Base-by-base conservation (phyloP, 2,329 filamentous ascomycete genomes). In the Penicillium hesseltinei region DNA sequence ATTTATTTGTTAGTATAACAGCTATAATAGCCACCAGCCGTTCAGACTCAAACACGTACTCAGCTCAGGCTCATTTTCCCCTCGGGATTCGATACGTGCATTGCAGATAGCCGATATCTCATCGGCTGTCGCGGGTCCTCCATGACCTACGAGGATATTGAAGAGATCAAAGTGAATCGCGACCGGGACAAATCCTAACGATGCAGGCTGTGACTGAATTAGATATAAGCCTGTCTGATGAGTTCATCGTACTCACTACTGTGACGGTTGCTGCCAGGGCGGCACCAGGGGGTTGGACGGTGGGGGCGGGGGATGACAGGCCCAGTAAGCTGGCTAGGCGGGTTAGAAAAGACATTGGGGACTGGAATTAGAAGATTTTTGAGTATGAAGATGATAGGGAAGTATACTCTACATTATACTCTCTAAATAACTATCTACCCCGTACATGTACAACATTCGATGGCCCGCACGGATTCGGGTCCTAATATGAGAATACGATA, bases 111-210 rank as follows among this genome's bases (percentile, higher is more conserved):
- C 57, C 8, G 67, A 64, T 5, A 75, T 61, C 15, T 73, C 66
- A 31, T 69, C 57, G 9, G 67, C 66, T 6, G 62, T 71, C 5
- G 66, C 68, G 2, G 68, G 62, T 17, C 62, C 60, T 3, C 64
- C 66, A 31, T 70, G 60, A 8, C 45, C 53, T 7, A 69, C 68
- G 1, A 75, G 51, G 23, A 64, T 62, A 19, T 62, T 55, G 47
- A 75, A 75, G 11, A 75, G 60, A 43, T 70, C 55, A 55, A 75
- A 75, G 35, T 73, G 67, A 15, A 73, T 61, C 0, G 73, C 73
- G 21, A 75, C 71, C 2, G 73, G 73, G 2, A 75, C 64, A 36
- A 75, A 75, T 1, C 71, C 73, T n/a, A 75, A 52, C 0, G 72
- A 69, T 13, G 73, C 71, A 1, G 69, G 59, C 73, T 75, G 43